Evolutionary conservation across 2,329 filamentous ascomycete genomes (phyloP), one percentile per base, ranked within the genome.

Genomic region (Allantophomopsis cytisporea): DNA sequence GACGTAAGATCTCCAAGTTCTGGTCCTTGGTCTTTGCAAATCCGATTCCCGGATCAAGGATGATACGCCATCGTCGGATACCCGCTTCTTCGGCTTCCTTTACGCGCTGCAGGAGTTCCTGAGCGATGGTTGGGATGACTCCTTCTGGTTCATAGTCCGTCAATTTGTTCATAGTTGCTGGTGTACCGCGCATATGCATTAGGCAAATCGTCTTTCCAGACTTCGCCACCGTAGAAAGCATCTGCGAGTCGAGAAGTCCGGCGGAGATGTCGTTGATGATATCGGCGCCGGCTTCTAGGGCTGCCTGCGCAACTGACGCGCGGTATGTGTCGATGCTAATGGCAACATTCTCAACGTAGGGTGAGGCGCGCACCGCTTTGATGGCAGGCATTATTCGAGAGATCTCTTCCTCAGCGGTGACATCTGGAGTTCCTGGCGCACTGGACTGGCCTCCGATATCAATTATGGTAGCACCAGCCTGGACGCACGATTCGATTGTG

Each of bases 381-480:
- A 98, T 77, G n/a, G 77, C 78, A 0, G 89, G 88, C 5, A 94
- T 59, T 8, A 96, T 73, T 10, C 91, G 83, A 8, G 69, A 58
- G 12, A 83, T 64, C 59, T 98, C 91, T 59, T 93, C 83, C 7
- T 76, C 68, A 5, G 72, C 68, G 11, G 76, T 68, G 39, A 94
- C 71, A 47, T 85, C 73, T 1, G 67, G 62, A 0, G 83, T 76
- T 16, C 76, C 73, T 0, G 91, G 91, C 1, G 88, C 80, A 13
- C 87, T 94, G 28, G 88, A 95, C 63, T 95, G 88, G 13, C 91
- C 91, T 40, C 91, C 91, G 31, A 98, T 68, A 56, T 98, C 91
- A 49, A 96, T 76, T 47, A 96, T 88, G 11, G 78, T 81, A 12
- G 84, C 85, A 28, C 88, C 87, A 7, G 67, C 64, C 31, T 62